Evolutionary conservation across 805 yeast species (phyloP), one percentile per base, ranked within the genome.

Genomic region (Saccharomycopsis javanensis): DNA sequence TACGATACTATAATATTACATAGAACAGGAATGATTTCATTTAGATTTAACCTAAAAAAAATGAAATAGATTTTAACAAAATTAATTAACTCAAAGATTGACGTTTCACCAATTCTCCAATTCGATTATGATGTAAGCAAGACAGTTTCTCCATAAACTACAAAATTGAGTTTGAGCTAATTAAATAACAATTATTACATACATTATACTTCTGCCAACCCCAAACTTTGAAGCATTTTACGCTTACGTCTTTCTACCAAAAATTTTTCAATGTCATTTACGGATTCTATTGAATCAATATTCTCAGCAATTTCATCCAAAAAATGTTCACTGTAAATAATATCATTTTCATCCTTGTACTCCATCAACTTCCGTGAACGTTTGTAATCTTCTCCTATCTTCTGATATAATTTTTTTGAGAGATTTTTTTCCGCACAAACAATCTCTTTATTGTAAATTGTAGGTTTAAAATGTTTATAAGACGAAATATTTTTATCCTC

Each of bases 241-340:
- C 37, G 46, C 46, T 52, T 45, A 42, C 55, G 45, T 33, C 62
- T 51, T 3, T 59, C 55, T 11, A 59, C 59, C 25, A 59, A 48
- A 52, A 48, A 59, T 34, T 31, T 37, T 38, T 59, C 62, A 18
- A 33, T 45, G 31, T 56, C 58, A 4, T 51, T 18, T 10, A 55
- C 20, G 18, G 57, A 28, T 18, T 33, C 30, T 20, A 33, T 30
- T 8, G 30, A 13, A 3, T 20, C 37, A 50, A n/a, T 1, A 25
- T 30, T 27, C n/a, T 42, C 28, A 13, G 16, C 46, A 15, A 54
- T 13, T 2, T 11, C n/a, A 11, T 20, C n/a, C 35, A 54, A 45
- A 30, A 38, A 54, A 28, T 16, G 25, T 33, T 50, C 53, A 50
- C 15, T 38, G 25, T 38, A 35, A 20, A 45, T 28, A 31, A 13